Conservation (phyloP, 306 rosid genomes). For the Clitoria ternatea region DNA sequence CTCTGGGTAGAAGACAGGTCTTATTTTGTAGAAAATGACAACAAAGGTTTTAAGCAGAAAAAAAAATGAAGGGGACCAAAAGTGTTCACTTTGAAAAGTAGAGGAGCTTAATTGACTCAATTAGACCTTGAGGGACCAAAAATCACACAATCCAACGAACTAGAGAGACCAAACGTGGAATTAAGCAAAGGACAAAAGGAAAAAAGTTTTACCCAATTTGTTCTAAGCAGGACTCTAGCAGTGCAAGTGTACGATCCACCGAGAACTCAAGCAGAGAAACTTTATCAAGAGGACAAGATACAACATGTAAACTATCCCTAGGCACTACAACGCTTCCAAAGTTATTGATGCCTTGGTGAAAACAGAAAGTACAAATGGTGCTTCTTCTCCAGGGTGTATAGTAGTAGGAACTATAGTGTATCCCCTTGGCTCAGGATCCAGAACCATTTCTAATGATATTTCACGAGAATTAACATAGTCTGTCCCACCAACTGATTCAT, state of each 20-base stretch:
- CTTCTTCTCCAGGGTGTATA: conserved; percentile 99
- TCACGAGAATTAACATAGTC: conserved; percentile 97
- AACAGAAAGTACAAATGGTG: conserved; percentile 96
- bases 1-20: too few relatives aligned
- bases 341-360: conserved; percentile 94
- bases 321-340: conserved; percentile 75
- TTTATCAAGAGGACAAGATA: conserved; percentile 26
- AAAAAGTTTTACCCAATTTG: conserved; percentile 43
- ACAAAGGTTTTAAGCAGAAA: too few relatives aligned
- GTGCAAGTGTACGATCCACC: conserved; percentile 27
- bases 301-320: conserved; percentile 28
- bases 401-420: conserved; percentile 98
- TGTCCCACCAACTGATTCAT: conserved; percentile 97
- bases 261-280: conserved; percentile 57
- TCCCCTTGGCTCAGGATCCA: conserved; percentile 98
- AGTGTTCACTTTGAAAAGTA: too few relatives aligned
- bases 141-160: too few relatives aligned
- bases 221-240: conserved; percentile 24
- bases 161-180: too few relatives aligned
- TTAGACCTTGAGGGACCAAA: too few relatives aligned
- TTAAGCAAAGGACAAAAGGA: background rate
- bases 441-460: conserved; percentile 98
- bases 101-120: too few relatives aligned
- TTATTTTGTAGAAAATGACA: too few relatives aligned
- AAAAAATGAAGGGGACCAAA: too few relatives aligned